Percentiles rank a stretch among this genome's conserved stretches.
Conservation (phyloP, 2,329 filamentous ascomycete genomes). For the Chaetomium sp. region DNA sequence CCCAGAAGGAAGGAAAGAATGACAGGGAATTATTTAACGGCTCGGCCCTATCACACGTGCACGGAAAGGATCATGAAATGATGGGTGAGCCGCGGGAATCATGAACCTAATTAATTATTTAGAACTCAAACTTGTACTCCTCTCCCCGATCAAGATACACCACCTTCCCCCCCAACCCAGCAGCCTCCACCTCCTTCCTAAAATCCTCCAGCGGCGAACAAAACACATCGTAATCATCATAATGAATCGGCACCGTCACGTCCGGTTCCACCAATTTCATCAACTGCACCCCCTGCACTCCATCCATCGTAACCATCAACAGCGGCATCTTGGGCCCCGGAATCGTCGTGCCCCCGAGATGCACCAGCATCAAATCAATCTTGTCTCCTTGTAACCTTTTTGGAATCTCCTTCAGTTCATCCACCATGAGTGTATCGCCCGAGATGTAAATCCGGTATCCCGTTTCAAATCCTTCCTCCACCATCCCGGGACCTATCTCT, state of each 20-base stretch:
- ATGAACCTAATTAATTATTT: background rate
- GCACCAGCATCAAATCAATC: constrained; percentile 61
- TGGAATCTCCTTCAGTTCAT: constrained; percentile 56
- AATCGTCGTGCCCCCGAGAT: constrained; percentile 60
- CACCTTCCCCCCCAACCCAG: constrained; percentile 45
- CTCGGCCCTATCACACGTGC: no score
- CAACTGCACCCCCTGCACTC: constrained; percentile 53
- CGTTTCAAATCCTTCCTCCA: constrained; percentile 24
- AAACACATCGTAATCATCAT: constrained; percentile 59
- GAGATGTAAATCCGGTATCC: constrained; percentile 60
- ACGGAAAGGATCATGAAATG: no score
- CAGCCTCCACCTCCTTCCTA: constrained; percentile 46
- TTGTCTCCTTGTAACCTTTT: constrained; percentile 45
- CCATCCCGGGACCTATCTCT: background rate
- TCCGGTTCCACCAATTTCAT: constrained; percentile 54
- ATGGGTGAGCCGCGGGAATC: background rate
- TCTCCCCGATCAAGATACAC: constrained; percentile 56
- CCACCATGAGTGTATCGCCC: constrained; percentile 57
- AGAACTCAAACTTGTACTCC: constrained; percentile 43
- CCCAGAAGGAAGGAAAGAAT: no score
- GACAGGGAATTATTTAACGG: no score
- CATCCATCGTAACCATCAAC: constrained; percentile 65
- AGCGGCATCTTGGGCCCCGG: constrained; percentile 52
- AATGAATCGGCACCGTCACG: constrained; percentile 58
- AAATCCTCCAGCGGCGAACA: constrained; percentile 54